These are phyloP conservation scores for Cryptosporidium tyzzeri DNA, from an alignment of 169 alveolate genomes.

Conservation along the genomic window DNA sequence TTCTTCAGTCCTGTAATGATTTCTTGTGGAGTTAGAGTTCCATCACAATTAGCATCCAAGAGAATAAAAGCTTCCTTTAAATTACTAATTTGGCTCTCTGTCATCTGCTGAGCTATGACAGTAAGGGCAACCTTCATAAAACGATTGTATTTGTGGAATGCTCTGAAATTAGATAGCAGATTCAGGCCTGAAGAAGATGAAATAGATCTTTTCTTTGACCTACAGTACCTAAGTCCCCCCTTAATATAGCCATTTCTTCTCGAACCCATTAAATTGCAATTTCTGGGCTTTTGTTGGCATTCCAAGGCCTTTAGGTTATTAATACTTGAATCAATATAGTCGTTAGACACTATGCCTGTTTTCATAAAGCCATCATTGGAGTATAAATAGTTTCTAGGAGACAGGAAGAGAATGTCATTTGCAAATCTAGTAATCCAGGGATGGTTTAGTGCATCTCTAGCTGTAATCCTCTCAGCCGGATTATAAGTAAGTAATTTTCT, in stretches of 20 bases:
- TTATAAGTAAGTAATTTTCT: constrained; percentile 54
- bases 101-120: constrained; percentile 83
- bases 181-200: constrained; percentile 50
- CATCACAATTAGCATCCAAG: constrained; percentile 81
- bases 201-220: constrained; percentile 44
- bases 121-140: constrained; percentile 86
- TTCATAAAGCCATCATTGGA: constrained; percentile 44
- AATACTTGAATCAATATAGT: neutral
- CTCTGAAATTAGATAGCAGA: constrained; percentile 60
- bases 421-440: constrained; percentile 79
- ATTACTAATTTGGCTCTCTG: constrained; percentile 79
- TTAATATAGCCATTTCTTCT: constrained; percentile 5
- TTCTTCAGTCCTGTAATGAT: constrained; percentile 78
- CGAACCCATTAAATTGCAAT: neutral
- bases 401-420: constrained; percentile 14
- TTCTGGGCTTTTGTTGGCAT: neutral
- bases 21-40: constrained; percentile 79
- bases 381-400: constrained; percentile 28
- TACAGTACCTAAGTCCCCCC: constrained; percentile 20
- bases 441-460: constrained; percentile 80
- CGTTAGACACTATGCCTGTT: neutral
- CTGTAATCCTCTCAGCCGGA: constrained; percentile 77
- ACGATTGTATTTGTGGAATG: constrained; percentile 82
- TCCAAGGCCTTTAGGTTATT: neutral
- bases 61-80: constrained; percentile 77